These are phyloP conservation scores for Acacia confusa DNA, from an alignment of 306 rosid species.

Conservation along the genomic window DNA sequence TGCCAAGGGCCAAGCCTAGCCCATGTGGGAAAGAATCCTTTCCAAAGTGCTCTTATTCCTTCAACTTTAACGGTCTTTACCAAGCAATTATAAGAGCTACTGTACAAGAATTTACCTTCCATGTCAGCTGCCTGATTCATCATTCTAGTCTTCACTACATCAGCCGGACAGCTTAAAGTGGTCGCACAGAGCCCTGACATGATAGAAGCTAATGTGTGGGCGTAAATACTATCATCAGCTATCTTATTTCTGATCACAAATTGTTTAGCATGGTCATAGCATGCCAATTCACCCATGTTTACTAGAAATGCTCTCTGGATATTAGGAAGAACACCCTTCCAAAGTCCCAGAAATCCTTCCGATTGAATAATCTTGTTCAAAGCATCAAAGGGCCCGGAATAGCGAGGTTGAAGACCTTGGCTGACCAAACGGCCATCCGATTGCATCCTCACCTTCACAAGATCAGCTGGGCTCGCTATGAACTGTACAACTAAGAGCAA, in stretches of 20 bases:
- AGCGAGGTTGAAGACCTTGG: conserved; percentile 70
- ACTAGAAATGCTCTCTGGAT: conserved; percentile 89
- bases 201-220: conserved; percentile 76
- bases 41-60: conserved; percentile 83
- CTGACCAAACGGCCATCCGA: conserved; percentile 66
- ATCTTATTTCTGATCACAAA: conserved; percentile 58
- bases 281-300: conserved; percentile 89
- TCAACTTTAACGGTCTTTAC: conserved; percentile 77
- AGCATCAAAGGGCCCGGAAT: conserved; percentile 74
- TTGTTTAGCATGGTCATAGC: conserved; percentile 82
- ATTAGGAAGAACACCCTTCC: conserved; percentile 88
- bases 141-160: conserved; percentile 93
- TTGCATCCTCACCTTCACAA: conserved; percentile 95
- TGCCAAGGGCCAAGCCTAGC: conserved; percentile 96
- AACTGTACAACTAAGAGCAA: conserved; percentile 55
- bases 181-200: conserved; percentile 81
- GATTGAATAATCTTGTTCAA: conserved; percentile 58
- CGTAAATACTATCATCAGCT: conserved; percentile 64
- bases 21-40: conserved; percentile 94
- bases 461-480: conserved; percentile 96
- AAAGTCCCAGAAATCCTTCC: conserved; percentile 74
- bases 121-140: conserved; percentile 63
- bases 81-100: conserved; percentile 69
- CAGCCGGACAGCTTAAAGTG: conserved; percentile 88
- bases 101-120: conserved; percentile 55